phyloP scores from a whole-genome alignment of 108 stramenopile species.

The Parmales sp. region DNA sequence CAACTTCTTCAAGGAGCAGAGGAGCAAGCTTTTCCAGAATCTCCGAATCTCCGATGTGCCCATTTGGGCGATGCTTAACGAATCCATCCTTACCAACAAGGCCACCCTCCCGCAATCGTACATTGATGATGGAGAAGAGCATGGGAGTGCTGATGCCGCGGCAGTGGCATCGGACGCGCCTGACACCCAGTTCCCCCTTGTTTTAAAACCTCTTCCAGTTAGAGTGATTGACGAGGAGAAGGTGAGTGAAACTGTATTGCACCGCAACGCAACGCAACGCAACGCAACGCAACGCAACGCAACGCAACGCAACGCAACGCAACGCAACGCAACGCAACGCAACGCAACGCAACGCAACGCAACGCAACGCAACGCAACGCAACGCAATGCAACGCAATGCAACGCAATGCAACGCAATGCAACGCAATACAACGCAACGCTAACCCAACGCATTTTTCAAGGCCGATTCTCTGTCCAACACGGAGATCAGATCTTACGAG shows the following conservation, averaged over 20 bases:
- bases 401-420: not conserved
- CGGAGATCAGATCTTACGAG: too few relatives aligned
- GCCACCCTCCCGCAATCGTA: slow-evolving; percentile 60
- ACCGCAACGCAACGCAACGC: not conserved
- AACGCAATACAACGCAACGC: not conserved
- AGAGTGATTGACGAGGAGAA: too few relatives aligned
- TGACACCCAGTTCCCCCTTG: too few relatives aligned
- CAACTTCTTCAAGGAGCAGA: slow-evolving; percentile 66
- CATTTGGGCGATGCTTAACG: slow-evolving; percentile 75
- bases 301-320: not conserved
- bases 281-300: not conserved
- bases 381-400: not conserved
- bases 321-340: not conserved
- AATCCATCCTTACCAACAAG: slow-evolving; percentile 68
- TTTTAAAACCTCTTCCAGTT: too few relatives aligned
- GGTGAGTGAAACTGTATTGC: not conserved
- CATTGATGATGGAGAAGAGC: slow-evolving; percentile 82
- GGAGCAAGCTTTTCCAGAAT: slow-evolving; percentile 50
- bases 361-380: not conserved
- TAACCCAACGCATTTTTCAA: not conserved
- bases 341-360: not conserved
- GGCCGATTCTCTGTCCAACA: too few relatives aligned
- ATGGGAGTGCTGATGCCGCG: too few relatives aligned
- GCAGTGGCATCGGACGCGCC: too few relatives aligned
- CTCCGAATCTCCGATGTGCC: slow-evolving; percentile 51